Evolutionary conservation across 805 yeast species (phyloP), one percentile per base, ranked within the genome.

Genomic region (Wickerhamiella spandovensis): DNA sequence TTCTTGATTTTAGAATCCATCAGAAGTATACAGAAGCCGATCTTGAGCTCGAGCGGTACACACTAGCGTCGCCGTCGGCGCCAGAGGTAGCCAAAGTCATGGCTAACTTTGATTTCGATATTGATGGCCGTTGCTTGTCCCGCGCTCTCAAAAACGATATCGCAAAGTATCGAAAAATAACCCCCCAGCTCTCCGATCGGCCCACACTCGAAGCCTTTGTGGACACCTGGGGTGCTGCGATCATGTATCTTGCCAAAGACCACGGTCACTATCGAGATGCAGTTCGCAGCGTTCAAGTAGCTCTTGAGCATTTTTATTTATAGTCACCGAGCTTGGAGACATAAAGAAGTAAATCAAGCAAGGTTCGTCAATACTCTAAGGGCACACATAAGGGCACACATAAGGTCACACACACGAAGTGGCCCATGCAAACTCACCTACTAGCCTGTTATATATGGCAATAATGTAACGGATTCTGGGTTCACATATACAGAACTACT

Each of bases 1-100:
- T 78, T 0, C 66, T 81, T 2, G 78, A 75, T 45, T 62, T 61
- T 46, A 74, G 75, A 13, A 72, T 84, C 76, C 60, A 58, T n/a
- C 59, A 65, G 3, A 78, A 71, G 43, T 84, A 75, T 59, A 78
- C 74, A 13, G 38, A 44, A 12, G 71, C 67, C 2, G 85, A 81
- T 44, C 51, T 77, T 13, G 75, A 68, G 2, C 59, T 79, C 37
- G 53, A 80, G 3, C 79, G 73, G 0, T 82, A 78, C 30, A 35
- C 20, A 2, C 5, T 9, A 4, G 15, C 20, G 4, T 5, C 9
- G 2, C 18, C 39, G 7, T 23, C 28, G 18, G 17, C 3, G 5
- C 32, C 17, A 10, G 18, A 12, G 7, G 15, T n/a, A 4, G 24
- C 17, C 2, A 17, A 4, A 20, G 15, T 20, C 17, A n/a, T 35